Evolutionary conservation across 1,284 basidiomycete species (phyloP).

Genomic region (Apiotrichum montevideense): DNA sequence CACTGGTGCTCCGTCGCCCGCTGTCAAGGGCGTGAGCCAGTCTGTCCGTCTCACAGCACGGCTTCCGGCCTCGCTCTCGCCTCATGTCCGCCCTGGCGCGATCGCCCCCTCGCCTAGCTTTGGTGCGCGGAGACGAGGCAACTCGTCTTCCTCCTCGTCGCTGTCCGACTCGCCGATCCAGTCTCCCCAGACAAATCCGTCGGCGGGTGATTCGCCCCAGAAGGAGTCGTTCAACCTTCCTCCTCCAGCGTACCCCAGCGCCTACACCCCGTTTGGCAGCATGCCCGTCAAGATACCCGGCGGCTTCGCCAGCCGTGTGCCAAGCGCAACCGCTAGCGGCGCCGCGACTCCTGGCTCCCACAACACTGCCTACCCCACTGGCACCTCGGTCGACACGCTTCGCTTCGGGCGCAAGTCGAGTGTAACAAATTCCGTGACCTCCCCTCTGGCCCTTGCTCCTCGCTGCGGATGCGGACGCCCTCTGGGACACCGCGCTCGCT

Average conservation of each 20-base stretch:
- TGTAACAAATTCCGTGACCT: constrained; percentile 38
- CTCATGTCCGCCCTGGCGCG: constrained; percentile 29
- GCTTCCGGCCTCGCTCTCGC: constrained; percentile 32
- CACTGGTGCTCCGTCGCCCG: constrained; percentile 29
- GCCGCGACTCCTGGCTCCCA: constrained; percentile 12
- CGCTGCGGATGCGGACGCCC: constrained; percentile 41
- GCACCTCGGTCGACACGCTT: constrained; percentile 39
- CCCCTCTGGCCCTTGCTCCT: constrained; percentile 38
- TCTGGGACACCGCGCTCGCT: constrained; percentile 27
- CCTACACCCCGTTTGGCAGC: constrained; percentile 22
- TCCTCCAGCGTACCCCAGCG: constrained; percentile 36
- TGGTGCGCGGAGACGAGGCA: constrained; percentile 20
- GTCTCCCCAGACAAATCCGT: constrained; percentile 36
- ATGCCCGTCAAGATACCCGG: constrained; percentile 41
- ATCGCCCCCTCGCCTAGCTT: constrained; percentile 34
- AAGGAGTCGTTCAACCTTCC: constrained; percentile 41
- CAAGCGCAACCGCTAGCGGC: constrained; percentile 10
- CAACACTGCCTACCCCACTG: constrained; percentile 2
- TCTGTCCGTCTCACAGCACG: constrained; percentile 34
- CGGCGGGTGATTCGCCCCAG: constrained; percentile 32
- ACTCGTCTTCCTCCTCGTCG: constrained; percentile 31
- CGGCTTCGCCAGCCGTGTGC: constrained; percentile 10
- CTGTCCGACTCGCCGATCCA: constrained; percentile 39
- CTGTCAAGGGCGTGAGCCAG: constrained; percentile 16
- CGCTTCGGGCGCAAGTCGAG: constrained; percentile 41